Evolutionary conservation across 768 basidiomycete species (phyloP).

Genomic region (Mycena sanguinolenta): DNA sequence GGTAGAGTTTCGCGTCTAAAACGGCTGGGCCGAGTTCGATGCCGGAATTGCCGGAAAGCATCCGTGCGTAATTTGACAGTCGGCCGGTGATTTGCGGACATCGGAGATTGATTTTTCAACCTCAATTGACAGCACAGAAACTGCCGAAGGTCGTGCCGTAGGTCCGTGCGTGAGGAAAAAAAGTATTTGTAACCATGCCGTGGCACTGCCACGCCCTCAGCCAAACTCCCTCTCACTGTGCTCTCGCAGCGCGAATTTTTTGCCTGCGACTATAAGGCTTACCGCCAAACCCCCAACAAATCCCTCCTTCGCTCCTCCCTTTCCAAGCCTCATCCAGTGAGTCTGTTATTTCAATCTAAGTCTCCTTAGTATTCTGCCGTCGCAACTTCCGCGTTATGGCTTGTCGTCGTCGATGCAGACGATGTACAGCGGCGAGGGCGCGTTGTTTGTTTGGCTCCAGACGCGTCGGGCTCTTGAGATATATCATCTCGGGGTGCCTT

Average conservation of each 20-base stretch:
- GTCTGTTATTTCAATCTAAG: conserved; percentile 25
- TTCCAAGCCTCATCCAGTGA: conserved; percentile 35
- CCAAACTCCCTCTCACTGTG: conserved; percentile 3
- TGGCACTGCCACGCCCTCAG: neutral
- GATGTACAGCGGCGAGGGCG: conserved; percentile 26
- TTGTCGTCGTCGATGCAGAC: conserved; percentile 41
- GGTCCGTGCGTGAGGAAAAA: neutral
- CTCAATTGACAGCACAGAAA: neutral
- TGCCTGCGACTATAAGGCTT: neutral
- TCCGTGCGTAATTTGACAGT: no score
- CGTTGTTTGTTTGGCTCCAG: conserved; percentile 53
- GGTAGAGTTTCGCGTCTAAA: no score
- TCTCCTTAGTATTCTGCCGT: conserved; percentile 29
- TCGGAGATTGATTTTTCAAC: no score
- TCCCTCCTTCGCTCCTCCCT: conserved; percentile 24
- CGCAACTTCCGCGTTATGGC: conserved; percentile 22
- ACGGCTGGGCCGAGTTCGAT: no score
- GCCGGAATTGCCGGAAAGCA: no score
- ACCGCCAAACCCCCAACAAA: conserved; percentile 28
- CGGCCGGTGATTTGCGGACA: neutral
- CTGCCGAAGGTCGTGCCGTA: neutral
- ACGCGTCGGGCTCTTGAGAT: conserved; percentile 51
- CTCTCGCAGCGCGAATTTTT: neutral
- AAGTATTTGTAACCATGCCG: neutral
- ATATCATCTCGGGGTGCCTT: conserved; percentile 38